Percentiles rank a stretch among this genome's conserved stretches.
Conservation (phyloP, 2,329 filamentous ascomycete genomes). For the Aspergillaceae sp. region DNA sequence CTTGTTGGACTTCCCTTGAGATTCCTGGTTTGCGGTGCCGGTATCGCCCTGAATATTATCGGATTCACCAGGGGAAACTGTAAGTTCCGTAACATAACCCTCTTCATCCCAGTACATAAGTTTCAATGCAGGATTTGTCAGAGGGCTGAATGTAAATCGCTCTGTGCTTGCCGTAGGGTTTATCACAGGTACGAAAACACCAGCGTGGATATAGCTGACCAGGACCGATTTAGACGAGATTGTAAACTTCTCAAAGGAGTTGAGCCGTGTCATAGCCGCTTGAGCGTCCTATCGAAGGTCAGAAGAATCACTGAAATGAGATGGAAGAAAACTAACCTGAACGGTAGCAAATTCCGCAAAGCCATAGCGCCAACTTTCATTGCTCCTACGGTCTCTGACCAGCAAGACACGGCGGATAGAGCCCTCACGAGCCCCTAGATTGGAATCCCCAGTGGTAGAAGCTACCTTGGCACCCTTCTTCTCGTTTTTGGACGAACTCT, state of each 20-base stretch:
- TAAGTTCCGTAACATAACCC: constrained; percentile 59
- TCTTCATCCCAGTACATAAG: constrained; percentile 70
- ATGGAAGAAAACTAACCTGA: constrained; percentile 35
- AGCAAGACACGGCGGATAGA: constrained; percentile 70
- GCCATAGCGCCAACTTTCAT: constrained; percentile 70
- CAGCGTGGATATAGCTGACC: constrained; percentile 70
- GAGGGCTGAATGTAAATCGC: constrained; percentile 59
- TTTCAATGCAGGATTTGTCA: constrained; percentile 58
- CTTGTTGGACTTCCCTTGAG: constrained; percentile 26
- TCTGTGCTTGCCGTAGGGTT: constrained; percentile 51
- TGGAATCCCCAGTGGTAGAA: constrained; percentile 50
- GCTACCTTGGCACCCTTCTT: constrained; percentile 43
- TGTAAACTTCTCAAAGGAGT: constrained; percentile 64
- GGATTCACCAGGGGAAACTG: constrained; percentile 48
- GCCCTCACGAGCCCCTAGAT: constrained; percentile 61
- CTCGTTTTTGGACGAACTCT: constrained; percentile 30
- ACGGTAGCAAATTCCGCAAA: constrained; percentile 75
- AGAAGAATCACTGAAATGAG: constrained; percentile 2
- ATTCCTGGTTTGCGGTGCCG: constrained; percentile 8
- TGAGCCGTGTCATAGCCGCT: constrained; percentile 63
- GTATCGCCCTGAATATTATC: constrained; percentile 12
- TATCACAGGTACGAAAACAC: constrained; percentile 70
- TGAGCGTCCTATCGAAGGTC: constrained; percentile 50
- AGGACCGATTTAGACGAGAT: constrained; percentile 65
- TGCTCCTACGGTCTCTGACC: constrained; percentile 61